Conservation (phyloP, 768 basidiomycete genomes). For the Pisolithus microcarpus region DNA sequence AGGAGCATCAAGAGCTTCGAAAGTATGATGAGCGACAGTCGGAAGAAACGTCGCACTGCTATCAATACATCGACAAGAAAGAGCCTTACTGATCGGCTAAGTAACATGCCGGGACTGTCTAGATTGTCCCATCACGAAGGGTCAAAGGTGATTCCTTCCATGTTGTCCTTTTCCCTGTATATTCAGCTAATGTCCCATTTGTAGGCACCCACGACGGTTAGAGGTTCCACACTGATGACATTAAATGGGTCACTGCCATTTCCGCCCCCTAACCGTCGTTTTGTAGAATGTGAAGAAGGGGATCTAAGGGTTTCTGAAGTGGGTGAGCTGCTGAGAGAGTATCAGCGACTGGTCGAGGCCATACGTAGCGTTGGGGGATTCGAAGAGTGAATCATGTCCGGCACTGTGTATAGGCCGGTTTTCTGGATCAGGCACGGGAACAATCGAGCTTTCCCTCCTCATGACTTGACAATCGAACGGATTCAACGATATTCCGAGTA, state of each 20-base stretch:
- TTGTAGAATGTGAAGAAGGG: slow-evolving; percentile 63
- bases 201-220: background rate
- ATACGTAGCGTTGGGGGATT: slow-evolving; percentile 48
- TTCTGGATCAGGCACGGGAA: no score
- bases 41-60: slow-evolving; percentile 13
- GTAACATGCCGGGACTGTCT: slow-evolving; percentile 58
- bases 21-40: slow-evolving; percentile 60
- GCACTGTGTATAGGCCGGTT: background rate
- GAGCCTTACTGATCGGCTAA: slow-evolving; percentile 77
- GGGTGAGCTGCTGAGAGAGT: slow-evolving; percentile 71
- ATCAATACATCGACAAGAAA: slow-evolving; percentile 37
- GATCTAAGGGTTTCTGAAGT: slow-evolving; percentile 82
- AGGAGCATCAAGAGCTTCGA: slow-evolving; percentile 82
- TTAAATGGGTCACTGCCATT: slow-evolving; percentile 32
- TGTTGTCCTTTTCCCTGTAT: slow-evolving; percentile 12
- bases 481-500: no score
- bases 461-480: no score
- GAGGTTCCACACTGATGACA: slow-evolving; percentile 27
- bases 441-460: no score
- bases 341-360: slow-evolving; percentile 68
- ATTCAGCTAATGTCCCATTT: background rate
- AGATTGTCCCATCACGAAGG: slow-evolving; percentile 33
- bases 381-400: slow-evolving; percentile 11
- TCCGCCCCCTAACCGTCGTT: slow-evolving; percentile 59
- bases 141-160: slow-evolving; percentile 24